phyloP scores from a whole-genome alignment of 352 stramenopile species.

The Globisporangium orthogonon region DNA sequence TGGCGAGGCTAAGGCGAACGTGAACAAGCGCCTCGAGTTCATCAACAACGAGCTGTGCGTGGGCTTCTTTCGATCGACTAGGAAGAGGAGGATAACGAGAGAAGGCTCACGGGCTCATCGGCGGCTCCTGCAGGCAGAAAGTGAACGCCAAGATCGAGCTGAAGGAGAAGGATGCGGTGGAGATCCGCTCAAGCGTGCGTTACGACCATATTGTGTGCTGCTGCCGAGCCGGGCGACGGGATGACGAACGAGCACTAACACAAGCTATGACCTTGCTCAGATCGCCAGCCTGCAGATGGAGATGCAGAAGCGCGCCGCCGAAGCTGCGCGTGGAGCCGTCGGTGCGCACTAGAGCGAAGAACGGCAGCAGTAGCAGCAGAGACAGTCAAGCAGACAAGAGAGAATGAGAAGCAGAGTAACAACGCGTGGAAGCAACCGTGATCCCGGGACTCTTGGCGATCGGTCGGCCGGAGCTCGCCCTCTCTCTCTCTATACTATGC shows the following conservation, averaged over 20 bases:
- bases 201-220: not conserved
- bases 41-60: slow-evolving; percentile 91
- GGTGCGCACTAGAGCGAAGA: slow-evolving; percentile 11
- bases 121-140: slow-evolving; percentile 49
- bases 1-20: slow-evolving; percentile 91
- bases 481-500: slow-evolving; percentile 5
- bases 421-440: not conserved
- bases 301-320: slow-evolving; percentile 83
- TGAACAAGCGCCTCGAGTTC: slow-evolving; percentile 94
- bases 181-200: slow-evolving; percentile 82
- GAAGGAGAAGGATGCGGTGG: slow-evolving; percentile 88
- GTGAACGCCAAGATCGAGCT: slow-evolving; percentile 82
- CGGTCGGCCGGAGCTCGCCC: not conserved
- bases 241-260: too few relatives aligned
- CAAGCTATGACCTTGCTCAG: slow-evolving; percentile 13
- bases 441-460: not conserved
- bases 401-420: too few relatives aligned
- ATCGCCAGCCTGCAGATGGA: slow-evolving; percentile 88
- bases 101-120: not conserved
- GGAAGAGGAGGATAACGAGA: too few relatives aligned
- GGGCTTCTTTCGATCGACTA: not conserved
- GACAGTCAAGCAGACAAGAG: not conserved
- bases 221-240: too few relatives aligned
- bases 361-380: not conserved
- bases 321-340: slow-evolving; percentile 61